Conservation (phyloP, 2,329 filamentous ascomycete genomes). For the Cytospora leucostoma region DNA sequence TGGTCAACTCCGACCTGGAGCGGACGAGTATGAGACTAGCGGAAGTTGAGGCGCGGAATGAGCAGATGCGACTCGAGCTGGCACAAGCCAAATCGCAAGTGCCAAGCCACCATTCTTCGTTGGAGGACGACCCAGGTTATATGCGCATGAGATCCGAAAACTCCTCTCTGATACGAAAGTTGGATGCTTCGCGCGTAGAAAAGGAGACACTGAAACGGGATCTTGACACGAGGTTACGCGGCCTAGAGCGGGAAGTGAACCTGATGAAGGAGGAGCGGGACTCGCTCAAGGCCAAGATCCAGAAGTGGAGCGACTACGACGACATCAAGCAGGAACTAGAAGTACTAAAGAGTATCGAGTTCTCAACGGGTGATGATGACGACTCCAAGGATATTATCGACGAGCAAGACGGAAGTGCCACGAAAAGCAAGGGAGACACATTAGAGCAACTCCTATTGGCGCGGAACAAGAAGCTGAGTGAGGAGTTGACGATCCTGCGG, state of each 20-base stretch:
- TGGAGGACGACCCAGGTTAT: slow-evolving; percentile 89
- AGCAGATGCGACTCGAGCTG: slow-evolving; percentile 86
- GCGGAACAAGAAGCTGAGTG: slow-evolving; percentile 93
- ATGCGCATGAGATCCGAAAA: slow-evolving; percentile 91
- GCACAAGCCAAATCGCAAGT: slow-evolving; percentile 82
- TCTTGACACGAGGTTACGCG: slow-evolving; percentile 72
- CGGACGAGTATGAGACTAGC: slow-evolving; percentile 83
- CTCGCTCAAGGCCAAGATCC: slow-evolving; percentile 74
- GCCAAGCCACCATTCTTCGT: slow-evolving; percentile 59
- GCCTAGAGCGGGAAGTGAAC: slow-evolving; percentile 76
- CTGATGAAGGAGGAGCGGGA: slow-evolving; percentile 81
- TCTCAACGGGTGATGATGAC: slow-evolving; percentile 86
- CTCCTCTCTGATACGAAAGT: slow-evolving; percentile 82
- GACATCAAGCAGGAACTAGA: slow-evolving; percentile 95
- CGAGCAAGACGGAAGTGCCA: slow-evolving; percentile 50
- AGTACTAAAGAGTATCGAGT: slow-evolving; percentile 96
- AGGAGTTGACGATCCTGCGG: slow-evolving; percentile 88
- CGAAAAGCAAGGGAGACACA: slow-evolving; percentile 71
- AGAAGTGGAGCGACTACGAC: slow-evolving; percentile 92
- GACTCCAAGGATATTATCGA: slow-evolving; percentile 43
- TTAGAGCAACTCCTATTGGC: slow-evolving; percentile 88
- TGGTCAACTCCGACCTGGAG: slow-evolving; percentile 89
- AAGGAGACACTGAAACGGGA: slow-evolving; percentile 78
- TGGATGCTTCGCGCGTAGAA: slow-evolving; percentile 82
- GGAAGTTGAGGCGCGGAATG: slow-evolving; percentile 90